Evolutionary conservation across 2,329 filamentous ascomycete species (phyloP).

Genomic region (Phymatotrichopsis omnivora): DNA sequence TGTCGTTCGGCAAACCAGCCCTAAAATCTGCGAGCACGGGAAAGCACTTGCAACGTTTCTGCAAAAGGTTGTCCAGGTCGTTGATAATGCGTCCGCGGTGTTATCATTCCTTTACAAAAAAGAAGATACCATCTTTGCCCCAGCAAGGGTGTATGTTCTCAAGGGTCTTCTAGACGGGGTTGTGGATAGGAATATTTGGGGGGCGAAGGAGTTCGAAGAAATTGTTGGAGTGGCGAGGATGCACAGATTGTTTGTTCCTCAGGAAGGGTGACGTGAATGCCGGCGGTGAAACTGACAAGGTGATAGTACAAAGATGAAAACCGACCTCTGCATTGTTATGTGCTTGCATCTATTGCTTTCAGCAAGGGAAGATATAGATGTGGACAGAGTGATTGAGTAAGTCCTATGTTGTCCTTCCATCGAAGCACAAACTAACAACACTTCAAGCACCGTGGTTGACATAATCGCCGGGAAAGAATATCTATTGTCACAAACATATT

Average conservation of each 20-base stretch:
- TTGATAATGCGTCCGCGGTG: constrained; percentile 1
- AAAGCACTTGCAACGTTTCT: constrained; percentile 19
- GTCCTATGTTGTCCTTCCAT: not conserved
- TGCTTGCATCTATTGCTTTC: constrained; percentile 16
- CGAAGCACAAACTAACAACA: not conserved
- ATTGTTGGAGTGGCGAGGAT: constrained; percentile 22
- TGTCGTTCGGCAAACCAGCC: constrained; percentile 5
- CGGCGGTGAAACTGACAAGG: no score
- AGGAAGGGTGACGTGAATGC: not conserved
- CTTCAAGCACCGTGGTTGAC: constrained; percentile 9
- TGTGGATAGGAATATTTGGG: constrained; percentile 2
- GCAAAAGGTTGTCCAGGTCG: constrained; percentile 10
- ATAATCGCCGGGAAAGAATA: constrained; percentile 16
- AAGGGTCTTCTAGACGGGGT: constrained; percentile 21
- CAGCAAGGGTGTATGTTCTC: constrained; percentile 25
- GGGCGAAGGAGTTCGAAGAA: constrained; percentile 12
- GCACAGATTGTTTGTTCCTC: constrained; percentile 21
- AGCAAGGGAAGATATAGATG: constrained; percentile 5
- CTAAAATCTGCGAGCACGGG: constrained; percentile 20
- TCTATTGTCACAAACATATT: no score
- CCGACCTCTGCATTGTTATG: constrained; percentile 17
- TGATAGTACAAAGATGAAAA: constrained; percentile 20
- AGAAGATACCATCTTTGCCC: constrained; percentile 26
- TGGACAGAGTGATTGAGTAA: constrained; percentile 14
- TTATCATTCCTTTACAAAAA: constrained; percentile 20